phyloP scores from a whole-genome alignment of 1,139 yeast species.

The Blastobotrys proliferans region DNA sequence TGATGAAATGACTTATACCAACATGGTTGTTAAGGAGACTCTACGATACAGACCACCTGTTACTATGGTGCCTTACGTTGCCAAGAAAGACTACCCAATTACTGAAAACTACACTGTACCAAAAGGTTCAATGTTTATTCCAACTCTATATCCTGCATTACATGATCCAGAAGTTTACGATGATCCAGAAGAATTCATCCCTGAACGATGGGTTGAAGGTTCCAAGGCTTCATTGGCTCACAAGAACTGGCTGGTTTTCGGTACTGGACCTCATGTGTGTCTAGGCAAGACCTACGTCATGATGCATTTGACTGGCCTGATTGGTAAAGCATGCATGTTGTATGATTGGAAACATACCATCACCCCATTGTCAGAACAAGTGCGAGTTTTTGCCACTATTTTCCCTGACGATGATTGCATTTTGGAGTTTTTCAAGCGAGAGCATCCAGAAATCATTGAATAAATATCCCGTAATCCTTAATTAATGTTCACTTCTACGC shows the following conservation, averaged over 20 bases:
- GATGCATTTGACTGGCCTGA: conserved; percentile 81
- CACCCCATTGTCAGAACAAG: conserved; percentile 81
- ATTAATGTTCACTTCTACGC: no score
- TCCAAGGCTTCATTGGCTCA: conserved; percentile 56
- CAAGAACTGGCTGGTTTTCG: conserved; percentile 94
- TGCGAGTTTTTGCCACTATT: conserved; percentile 94
- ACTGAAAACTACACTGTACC: conserved; percentile 84
- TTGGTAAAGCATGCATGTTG: conserved; percentile 81
- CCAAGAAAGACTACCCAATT: conserved; percentile 78
- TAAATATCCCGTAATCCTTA: background rate
- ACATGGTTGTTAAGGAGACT: conserved; percentile 85
- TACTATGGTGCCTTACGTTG: conserved; percentile 94
- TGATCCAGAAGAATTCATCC: conserved; percentile 87
- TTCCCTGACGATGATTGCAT: conserved; percentile 96
- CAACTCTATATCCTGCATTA: conserved; percentile 89
- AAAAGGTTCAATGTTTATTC: conserved; percentile 94
- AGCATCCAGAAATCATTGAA: conserved; percentile 5
- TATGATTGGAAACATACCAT: conserved; percentile 78
- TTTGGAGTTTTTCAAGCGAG: conserved; percentile 54
- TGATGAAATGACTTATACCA: conserved; percentile 81
- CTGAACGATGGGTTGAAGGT: conserved; percentile 88
- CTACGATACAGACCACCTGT: conserved; percentile 97
- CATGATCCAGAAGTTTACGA: conserved; percentile 97
- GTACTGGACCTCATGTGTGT: conserved; percentile 95
- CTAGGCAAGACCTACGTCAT: conserved; percentile 90